Evolutionary conservation across 2,329 filamentous ascomycete genomes (phyloP).

Genomic region (Lasiodiplodia hormozganensis): DNA sequence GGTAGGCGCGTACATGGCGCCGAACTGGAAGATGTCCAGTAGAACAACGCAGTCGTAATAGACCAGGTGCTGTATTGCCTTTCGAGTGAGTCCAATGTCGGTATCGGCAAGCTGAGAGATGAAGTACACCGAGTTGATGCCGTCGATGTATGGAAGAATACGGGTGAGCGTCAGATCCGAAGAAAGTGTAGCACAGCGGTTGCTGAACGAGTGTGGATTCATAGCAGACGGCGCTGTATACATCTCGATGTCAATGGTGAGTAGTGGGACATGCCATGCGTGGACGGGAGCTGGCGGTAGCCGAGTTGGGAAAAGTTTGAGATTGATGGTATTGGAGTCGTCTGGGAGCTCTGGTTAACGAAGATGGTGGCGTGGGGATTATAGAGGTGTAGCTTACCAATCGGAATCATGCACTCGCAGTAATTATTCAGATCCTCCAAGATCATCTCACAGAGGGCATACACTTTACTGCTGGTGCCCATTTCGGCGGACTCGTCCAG

Average conservation of each 20-base stretch:
- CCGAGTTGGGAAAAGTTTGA: slow-evolving; percentile 91
- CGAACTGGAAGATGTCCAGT: slow-evolving; percentile 94
- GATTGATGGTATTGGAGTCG: slow-evolving; percentile 92
- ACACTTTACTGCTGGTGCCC: slow-evolving; percentile 59
- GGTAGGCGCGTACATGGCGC: slow-evolving; percentile 86
- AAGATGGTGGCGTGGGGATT: neutral
- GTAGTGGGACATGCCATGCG: slow-evolving; percentile 89
- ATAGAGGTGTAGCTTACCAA: slow-evolving; percentile 65
- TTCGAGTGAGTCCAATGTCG: slow-evolving; percentile 83
- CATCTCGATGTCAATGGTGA: slow-evolving; percentile 58
- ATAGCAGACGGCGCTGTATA: slow-evolving; percentile 23
- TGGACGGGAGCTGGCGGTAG: slow-evolving; percentile 77
- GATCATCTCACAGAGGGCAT: slow-evolving; percentile 80
- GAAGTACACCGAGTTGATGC: slow-evolving; percentile 84
- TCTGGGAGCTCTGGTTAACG: slow-evolving; percentile 58
- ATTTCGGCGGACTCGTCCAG: slow-evolving; percentile 40
- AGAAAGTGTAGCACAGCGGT: slow-evolving; percentile 57
- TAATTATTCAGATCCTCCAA: slow-evolving; percentile 96
- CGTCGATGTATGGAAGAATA: slow-evolving; percentile 87
- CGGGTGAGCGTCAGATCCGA: slow-evolving; percentile 78
- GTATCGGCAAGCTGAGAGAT: slow-evolving; percentile 87
- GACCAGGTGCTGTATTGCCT: slow-evolving; percentile 85
- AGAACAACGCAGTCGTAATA: slow-evolving; percentile 92
- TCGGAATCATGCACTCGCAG: slow-evolving; percentile 97
- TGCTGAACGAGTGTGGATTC: slow-evolving; percentile 38